Evolutionary conservation across 2,329 filamentous ascomycete species (phyloP), one percentile per base, ranked within the genome.

Genomic region (Bipolaris bicolor): DNA sequence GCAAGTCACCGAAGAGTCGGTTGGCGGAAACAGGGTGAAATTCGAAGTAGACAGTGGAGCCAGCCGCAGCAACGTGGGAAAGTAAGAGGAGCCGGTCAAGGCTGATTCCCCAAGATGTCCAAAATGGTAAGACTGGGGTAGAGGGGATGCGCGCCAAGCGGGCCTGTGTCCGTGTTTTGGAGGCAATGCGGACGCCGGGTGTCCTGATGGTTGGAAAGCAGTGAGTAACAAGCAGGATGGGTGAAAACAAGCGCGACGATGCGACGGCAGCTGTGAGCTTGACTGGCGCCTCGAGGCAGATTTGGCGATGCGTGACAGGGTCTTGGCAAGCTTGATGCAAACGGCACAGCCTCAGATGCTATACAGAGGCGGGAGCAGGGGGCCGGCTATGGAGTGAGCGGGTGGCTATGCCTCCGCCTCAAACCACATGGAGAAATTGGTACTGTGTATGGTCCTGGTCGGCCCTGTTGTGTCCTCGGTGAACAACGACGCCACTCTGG

Each of bases 281-380:
- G 63, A 66, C 57, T 64, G 61, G 62, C 56, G 59, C 66, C 64
- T 71, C 70, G 69, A 73, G 70, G 72, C 71, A 73, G 71, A 73
- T 69, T 75, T 65, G 56, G 66, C 67, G 65, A 64, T 61, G 63
- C 63, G 69, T 68, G 68, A 69, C 66, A 63, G 50, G 58, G 58
- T 60, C 64, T 67, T 65, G 65, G 67, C 68, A 54, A 57, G 64
- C 63, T 70, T 67, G 65, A 67, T 66, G 65, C 63, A 67, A 57
- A 57, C 61, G 55, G 67, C 73, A 75, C 71, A 75, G 73, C 72
- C 72, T 71, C 71, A 72, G 66, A 54, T 61, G 63, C 61, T 63
- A 45, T 56, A 58, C 54, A 58, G 63, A 64, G 58, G 64, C 62
- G 65, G 65, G 63, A 57, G 49, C 60, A 57, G 59, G 63, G 61